Percentiles rank a stretch among this genome's conserved stretches.
Conservation (phyloP, 2,329 filamentous ascomycete species). For the Falciphora oryzae region DNA sequence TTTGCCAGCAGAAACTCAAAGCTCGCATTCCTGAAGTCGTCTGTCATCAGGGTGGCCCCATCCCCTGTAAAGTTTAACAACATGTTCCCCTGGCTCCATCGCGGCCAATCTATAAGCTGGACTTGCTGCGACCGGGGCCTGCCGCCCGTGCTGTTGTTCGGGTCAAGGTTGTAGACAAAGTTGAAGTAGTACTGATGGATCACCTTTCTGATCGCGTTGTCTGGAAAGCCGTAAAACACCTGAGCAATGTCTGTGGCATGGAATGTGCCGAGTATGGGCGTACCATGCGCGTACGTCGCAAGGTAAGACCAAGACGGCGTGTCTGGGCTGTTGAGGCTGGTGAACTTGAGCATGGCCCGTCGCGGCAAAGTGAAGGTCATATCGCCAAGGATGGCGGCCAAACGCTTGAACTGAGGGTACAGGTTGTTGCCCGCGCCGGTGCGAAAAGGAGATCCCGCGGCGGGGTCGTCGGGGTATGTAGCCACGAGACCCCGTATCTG, state of each 20-base stretch:
- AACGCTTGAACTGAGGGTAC: slow-evolving; percentile 60
- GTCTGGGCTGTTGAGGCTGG: slow-evolving; percentile 32
- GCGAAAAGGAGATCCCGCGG: slow-evolving; percentile 53
- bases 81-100: no score
- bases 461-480: slow-evolving; percentile 44
- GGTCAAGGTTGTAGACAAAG: slow-evolving; percentile 52
- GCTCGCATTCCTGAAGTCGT: no score
- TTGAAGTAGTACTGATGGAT: slow-evolving; percentile 52
- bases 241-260: slow-evolving; percentile 54
- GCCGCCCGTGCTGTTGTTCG: no score
- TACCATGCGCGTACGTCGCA: slow-evolving; percentile 51
- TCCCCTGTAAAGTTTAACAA: no score
- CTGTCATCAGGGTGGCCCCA: no score
- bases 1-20: no score
- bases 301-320: slow-evolving; percentile 57
- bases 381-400: slow-evolving; percentile 60
- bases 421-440: slow-evolving; percentile 52
- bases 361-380: slow-evolving; percentile 41
- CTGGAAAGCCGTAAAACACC: slow-evolving; percentile 45
- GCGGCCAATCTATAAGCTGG: no score
- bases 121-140: no score
- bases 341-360: slow-evolving; percentile 38
- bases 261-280: slow-evolving; percentile 57
- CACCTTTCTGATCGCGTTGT: slow-evolving; percentile 39
- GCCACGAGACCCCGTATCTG: slow-evolving; percentile 44